A percentile compares a stretch with the other conserved stretches of the same genome.
Conservation (phyloP, 148 eudicot species). For the Chenopodium suecicum region DNA sequence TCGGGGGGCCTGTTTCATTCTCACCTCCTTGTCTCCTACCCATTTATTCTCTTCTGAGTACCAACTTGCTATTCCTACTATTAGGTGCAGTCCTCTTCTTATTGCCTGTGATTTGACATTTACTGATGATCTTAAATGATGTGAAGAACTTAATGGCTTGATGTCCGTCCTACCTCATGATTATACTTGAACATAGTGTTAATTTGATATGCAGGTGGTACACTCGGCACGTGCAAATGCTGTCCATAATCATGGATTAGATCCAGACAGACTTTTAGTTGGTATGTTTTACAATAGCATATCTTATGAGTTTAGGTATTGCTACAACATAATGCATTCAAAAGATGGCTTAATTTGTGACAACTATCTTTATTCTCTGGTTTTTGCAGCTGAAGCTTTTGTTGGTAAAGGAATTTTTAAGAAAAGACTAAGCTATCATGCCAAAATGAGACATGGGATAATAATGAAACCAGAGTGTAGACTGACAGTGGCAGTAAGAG, state of each 20-base stretch:
- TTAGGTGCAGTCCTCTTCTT: too few relatives aligned
- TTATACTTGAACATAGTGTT: not conserved
- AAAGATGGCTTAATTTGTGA: not conserved
- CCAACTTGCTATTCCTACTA: too few relatives aligned
- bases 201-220: slow-evolving; percentile 59
- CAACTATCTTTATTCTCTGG: not conserved
- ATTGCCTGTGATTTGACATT: not conserved
- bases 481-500: slow-evolving; percentile 84
- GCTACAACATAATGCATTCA: not conserved
- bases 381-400: slow-evolving; percentile 79
- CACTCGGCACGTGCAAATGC: slow-evolving; percentile 99
- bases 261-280: slow-evolving; percentile 80
- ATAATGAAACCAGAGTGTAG: slow-evolving; percentile 76
- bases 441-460: slow-evolving; percentile 64
- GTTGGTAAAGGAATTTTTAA: slow-evolving; percentile 75
- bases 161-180: not conserved
- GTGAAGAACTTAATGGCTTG: not conserved
- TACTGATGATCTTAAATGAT: not conserved
- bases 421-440: slow-evolving; percentile 63
- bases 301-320: not conserved
- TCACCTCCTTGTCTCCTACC: too few relatives aligned
- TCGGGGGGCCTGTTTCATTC: too few relatives aligned
- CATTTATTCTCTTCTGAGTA: too few relatives aligned
- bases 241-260: slow-evolving; percentile 81
- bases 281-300: slow-evolving; percentile 42